Conservation (phyloP, 768 basidiomycete species). For the Kwoniella europaea region DNA sequence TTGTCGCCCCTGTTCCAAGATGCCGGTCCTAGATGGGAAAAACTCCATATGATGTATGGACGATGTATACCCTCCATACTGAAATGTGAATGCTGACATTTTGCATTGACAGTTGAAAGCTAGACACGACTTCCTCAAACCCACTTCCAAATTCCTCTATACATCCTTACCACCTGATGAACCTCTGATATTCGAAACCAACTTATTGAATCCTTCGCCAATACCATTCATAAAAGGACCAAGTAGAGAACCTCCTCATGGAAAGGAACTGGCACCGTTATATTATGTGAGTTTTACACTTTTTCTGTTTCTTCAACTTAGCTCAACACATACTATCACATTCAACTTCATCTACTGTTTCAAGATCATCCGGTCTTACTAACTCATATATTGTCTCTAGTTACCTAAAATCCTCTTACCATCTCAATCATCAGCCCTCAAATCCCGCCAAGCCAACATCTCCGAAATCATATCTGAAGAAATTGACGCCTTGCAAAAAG, state of each 20-base stretch:
- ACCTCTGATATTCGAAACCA: constrained; percentile 35
- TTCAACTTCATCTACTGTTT: background rate
- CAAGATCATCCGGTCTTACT: too few relatives aligned
- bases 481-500: constrained; percentile 28
- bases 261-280: constrained; percentile 43
- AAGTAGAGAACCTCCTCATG: constrained; percentile 34
- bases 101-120: constrained; percentile 34
- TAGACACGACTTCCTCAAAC: constrained; percentile 46
- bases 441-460: constrained; percentile 39
- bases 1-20: background rate
- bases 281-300: constrained; percentile 47
- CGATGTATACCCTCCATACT: too few relatives aligned
- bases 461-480: constrained; percentile 48
- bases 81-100: background rate
- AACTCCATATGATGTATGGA: too few relatives aligned
- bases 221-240: constrained; percentile 52
- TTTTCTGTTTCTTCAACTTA: background rate
- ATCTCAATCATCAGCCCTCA: constrained; percentile 46
- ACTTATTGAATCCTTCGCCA: constrained; percentile 50
- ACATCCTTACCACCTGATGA: constrained; percentile 40
- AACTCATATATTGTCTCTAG: too few relatives aligned
- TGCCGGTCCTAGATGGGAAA: too few relatives aligned
- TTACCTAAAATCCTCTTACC: constrained; percentile 52
- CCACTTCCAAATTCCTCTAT: constrained; percentile 49
- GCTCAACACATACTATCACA: background rate